phyloP scores from a whole-genome alignment of 495 filamentous ascomycete species.

The Neurospora sp. region DNA sequence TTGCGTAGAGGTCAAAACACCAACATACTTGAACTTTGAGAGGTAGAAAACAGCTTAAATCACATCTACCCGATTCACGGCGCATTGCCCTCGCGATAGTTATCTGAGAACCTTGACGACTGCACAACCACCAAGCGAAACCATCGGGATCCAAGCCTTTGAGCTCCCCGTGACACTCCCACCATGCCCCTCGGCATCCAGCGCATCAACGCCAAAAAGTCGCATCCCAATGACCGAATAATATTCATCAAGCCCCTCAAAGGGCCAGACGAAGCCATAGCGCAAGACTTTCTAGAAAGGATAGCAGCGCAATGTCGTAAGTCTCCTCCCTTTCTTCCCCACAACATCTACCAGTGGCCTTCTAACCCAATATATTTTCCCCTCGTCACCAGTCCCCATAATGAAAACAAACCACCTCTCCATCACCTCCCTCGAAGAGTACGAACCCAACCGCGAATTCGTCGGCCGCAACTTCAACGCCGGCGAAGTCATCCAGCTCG shows the following conservation, averaged over 20 bases:
- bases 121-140: neutral
- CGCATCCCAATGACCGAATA: slow-evolving; percentile 58
- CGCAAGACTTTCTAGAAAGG: slow-evolving; percentile 61
- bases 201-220: slow-evolving; percentile 54
- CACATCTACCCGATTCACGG: neutral
- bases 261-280: slow-evolving; percentile 44
- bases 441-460: slow-evolving; percentile 64
- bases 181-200: slow-evolving; percentile 60
- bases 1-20: neutral
- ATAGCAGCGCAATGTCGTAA: slow-evolving; percentile 66
- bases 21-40: neutral
- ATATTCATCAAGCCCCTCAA: slow-evolving; percentile 68
- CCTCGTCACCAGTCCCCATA: slow-evolving; percentile 44
- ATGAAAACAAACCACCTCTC: slow-evolving; percentile 60
- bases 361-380: neutral
- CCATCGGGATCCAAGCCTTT: neutral
- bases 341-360: neutral
- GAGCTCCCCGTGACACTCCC: neutral
- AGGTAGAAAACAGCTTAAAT: neutral
- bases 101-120: neutral
- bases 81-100: neutral
- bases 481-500: slow-evolving; percentile 73
- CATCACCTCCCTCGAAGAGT: slow-evolving; percentile 68
- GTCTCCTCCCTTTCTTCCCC: slow-evolving; percentile 1
- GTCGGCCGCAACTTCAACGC: slow-evolving; percentile 74